Conservation (phyloP, 192 early-diverging fungal genomes). For the Coemansia sp. region DNA sequence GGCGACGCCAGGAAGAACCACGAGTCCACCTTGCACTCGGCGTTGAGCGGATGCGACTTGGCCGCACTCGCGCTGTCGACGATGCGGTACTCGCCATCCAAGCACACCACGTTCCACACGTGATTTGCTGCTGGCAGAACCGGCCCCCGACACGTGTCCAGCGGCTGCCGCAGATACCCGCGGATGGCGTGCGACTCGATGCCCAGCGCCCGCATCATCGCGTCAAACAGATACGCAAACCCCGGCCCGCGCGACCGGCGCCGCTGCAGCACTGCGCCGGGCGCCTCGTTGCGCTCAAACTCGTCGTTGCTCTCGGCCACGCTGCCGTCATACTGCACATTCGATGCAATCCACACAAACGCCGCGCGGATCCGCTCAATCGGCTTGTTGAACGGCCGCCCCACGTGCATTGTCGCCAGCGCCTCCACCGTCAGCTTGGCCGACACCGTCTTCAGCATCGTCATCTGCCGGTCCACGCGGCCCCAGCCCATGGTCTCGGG, state of each 20-base stretch:
- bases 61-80: constrained; percentile 53
- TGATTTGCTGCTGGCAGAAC: constrained; percentile 55
- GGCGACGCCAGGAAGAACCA: constrained; percentile 56
- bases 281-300: constrained; percentile 48
- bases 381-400: constrained; percentile 63
- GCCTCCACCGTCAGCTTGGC: constrained; percentile 61
- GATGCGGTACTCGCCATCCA: constrained; percentile 56
- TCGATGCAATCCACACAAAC: constrained; percentile 70
- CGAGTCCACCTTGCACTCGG: constrained; percentile 37
- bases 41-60: constrained; percentile 47
- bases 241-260: constrained; percentile 51
- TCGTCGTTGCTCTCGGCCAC: constrained; percentile 41
- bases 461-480: constrained; percentile 67
- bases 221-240: constrained; percentile 53
- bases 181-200: constrained; percentile 49
- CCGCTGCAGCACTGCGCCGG: constrained; percentile 47
- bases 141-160: constrained; percentile 46
- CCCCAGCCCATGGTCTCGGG: constrained; percentile 52
- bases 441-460: constrained; percentile 63
- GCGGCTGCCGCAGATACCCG: constrained; percentile 56
- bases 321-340: constrained; percentile 58
- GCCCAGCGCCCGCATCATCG: constrained; percentile 51
- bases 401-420: constrained; percentile 64
- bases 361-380: constrained; percentile 62
- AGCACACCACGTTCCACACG: constrained; percentile 55